Base-by-base conservation (phyloP, 2,329 filamentous ascomycete species). In the Phaeophleospora eucalypticola region DNA sequence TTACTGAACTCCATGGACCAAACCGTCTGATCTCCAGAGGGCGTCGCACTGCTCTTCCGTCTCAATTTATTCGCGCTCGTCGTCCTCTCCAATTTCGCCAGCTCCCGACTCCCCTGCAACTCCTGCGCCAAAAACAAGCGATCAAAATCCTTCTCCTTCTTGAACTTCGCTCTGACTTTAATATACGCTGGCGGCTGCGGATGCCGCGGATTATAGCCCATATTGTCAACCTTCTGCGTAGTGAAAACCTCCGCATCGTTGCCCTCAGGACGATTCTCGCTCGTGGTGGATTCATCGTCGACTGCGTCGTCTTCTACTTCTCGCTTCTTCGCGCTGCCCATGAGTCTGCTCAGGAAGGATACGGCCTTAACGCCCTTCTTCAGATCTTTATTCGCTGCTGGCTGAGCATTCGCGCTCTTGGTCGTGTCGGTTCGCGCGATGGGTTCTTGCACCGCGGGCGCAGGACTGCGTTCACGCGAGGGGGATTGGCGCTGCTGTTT, bases 1-100 rank as follows among this genome's bases (percentile, higher is more conserved):
- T 84, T 84, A 61, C 91, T 97, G 62, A 97, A 97, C 60, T 93
- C 87, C 53, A 88, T 81, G 0, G 91, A 84, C 93, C 93, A 98
- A 27, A 95, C 83, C 0, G 93, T 89, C 50, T 61, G 49, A 14
- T 44, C 45, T 12, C 49, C 54, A 18, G 56, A 45, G n/a, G 59
- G 50, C 6, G 50, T 49, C 12, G 52, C 51, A 4, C 58, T 86
- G 75, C 41, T 75, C 74, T 34, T 70, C 61, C 46, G 61, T 51
- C 41, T 59, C 57, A 65, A 46, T 48, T 61, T 63, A 38, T 57
- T 63, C 21, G 49, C 46, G 17, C 52, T 56, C 14, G 51, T 48
- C 36, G 46, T 52, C 14, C 57, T 46, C 15, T 54, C 43, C 37
- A 60, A 15, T 32, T 49, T 58, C 14, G 47, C 43, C 15, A 45